phyloP scores from a whole-genome alignment of 1,139 yeast genomes.

The Nakaseomyces sp. region DNA sequence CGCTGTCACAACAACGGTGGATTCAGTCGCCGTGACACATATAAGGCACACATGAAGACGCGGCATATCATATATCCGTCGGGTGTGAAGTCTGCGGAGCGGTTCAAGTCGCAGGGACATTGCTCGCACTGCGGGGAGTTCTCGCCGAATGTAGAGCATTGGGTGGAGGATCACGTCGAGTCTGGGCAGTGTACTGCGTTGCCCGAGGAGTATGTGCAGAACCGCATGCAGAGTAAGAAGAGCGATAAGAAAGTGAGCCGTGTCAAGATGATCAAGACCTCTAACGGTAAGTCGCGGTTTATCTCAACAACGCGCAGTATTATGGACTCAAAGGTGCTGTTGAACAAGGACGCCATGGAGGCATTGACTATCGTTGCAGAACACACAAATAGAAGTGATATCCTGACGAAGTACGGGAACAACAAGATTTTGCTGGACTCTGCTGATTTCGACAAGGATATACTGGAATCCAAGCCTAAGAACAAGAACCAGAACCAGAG shows the following conservation, averaged over 20 bases:
- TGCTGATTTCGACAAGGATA: constrained; percentile 18
- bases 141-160: constrained; percentile 68
- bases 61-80: constrained; percentile 85
- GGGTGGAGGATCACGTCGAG: constrained; percentile 90
- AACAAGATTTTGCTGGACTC: constrained; percentile 26
- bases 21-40: constrained; percentile 89
- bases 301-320: constrained; percentile 30
- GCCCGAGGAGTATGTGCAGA: constrained; percentile 41
- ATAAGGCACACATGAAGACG: constrained; percentile 86
- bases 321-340: constrained; percentile 28
- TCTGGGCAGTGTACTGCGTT: constrained; percentile 66
- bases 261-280: constrained; percentile 24
- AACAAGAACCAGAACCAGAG: constrained; percentile 1
- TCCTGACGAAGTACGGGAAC: constrained; percentile 21
- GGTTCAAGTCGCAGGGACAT: constrained; percentile 60
- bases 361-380: constrained; percentile 30
- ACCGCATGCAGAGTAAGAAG: not conserved
- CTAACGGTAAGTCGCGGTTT: constrained; percentile 30
- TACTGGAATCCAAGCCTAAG: constrained; percentile 5
- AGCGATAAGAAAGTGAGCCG: constrained; percentile 7
- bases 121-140: constrained; percentile 76
- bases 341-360: constrained; percentile 29
- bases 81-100: constrained; percentile 62
- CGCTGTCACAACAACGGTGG: constrained; percentile 91
- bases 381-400: constrained; percentile 17